Base-by-base conservation (phyloP, 2,329 filamentous ascomycete genomes). In the Trichoderma brevicompactum region DNA sequence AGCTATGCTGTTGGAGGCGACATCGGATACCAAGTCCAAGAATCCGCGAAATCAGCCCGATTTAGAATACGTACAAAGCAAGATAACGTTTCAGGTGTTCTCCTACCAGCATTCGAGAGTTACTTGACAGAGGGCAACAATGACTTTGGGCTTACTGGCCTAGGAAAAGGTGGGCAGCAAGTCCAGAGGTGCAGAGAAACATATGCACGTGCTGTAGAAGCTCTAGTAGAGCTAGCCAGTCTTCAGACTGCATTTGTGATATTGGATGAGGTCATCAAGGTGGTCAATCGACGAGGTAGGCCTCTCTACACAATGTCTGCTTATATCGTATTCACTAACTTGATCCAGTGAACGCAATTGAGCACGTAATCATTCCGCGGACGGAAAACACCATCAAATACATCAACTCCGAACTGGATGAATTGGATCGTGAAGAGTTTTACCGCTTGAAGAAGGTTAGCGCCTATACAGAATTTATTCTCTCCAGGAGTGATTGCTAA, bases 341-440 rank as follows among this genome's bases (percentile, higher is more conserved):
- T 62, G 69, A 52, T 66, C 2, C 23, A 92, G 94, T 98, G 17
- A 97, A 97, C 75, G 94, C 94, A 65, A 97, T 98, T 74, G 92
- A 95, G 79, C 91, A 96, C 77, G 92, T 99, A 72, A 98, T 99
- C 72, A 99, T 99, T 73, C 95, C 95, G 12, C 87, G 95, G 70
- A 99, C 95, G 13, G 95, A 99, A 78, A 99, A 98, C 75, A 99
- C 95, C n/a, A 99, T 99, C 82, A 97, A 97, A 81, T 99, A 98
- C 75, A 98, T 98, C 84, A 98, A 98, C 81, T 97, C 94, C 1
- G 95, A 99, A 77, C 86, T 99, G 15, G 95, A 99, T 75, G 95
- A 99, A 80, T 84, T 99, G 58, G 96, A 98, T 79, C 88, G 95
- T 82, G 95, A 98, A 77, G 95, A 99, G 77, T 99, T 99, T 78